Evolutionary conservation across 2,329 filamentous ascomycete genomes (phyloP).

Genomic region (Colletotrichum viniferum): DNA sequence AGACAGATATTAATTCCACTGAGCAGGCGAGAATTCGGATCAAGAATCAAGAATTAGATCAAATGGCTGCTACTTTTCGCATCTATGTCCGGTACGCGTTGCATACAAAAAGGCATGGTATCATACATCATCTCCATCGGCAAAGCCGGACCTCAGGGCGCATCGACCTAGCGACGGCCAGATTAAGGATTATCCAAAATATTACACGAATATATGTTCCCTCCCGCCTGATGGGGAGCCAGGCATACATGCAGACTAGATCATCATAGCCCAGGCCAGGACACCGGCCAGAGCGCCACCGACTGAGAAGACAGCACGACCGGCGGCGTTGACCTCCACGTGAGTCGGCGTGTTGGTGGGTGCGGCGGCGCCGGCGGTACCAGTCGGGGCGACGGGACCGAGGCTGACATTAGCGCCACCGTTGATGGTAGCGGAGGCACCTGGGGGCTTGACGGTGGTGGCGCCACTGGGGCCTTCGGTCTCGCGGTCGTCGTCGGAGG

Average conservation of each 20-base stretch:
- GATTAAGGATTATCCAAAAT: constrained; percentile 7
- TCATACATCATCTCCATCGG: constrained; percentile 5
- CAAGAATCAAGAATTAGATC: neutral
- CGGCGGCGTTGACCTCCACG: constrained; percentile 7
- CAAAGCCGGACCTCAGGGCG: neutral
- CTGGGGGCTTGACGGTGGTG: neutral
- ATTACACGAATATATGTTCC: constrained; percentile 1
- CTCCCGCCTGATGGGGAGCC: neutral
- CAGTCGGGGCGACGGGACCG: neutral
- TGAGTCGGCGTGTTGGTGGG: neutral
- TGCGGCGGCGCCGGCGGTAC: neutral
- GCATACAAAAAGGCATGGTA: constrained; percentile 2
- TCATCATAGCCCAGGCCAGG: neutral
- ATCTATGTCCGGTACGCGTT: neutral
- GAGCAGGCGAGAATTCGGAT: neutral
- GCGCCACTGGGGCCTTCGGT: neutral
- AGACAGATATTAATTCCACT: fast-evolving
- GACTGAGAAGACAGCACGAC: constrained; percentile 1
- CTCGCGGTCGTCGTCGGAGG: neutral
- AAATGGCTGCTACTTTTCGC: neutral
- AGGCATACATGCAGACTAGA: neutral
- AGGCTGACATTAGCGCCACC: constrained; percentile 8
- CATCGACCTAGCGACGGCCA: neutral
- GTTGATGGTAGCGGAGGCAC: neutral
- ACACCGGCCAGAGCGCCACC: neutral